Base-by-base conservation (phyloP, 306 rosid genomes). In the Astragalus membranaceus region DNA sequence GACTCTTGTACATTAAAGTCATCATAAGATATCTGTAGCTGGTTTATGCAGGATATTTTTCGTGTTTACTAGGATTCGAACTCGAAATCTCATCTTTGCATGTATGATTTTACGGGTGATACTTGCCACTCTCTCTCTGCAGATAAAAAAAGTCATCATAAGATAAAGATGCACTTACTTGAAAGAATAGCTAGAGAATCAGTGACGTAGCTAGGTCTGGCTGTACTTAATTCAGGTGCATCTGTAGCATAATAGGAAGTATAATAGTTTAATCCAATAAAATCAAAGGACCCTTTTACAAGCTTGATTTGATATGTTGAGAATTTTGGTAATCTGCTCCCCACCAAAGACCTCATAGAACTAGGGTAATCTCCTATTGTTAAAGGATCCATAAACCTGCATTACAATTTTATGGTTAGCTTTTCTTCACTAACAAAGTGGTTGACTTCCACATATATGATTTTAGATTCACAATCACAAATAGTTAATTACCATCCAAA, bases 181-280 rank as follows among this genome's bases (percentile, higher is more conserved):
- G 72, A 26, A 64, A 41, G 9, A 42, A 5, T 14, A 41, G 30
- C 37, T 2, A 29, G 78, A 50, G 71, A n/a, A 61, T 76, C 80
- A 0, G 76, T 76, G 41, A 26, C 8, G 39, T 13, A 60, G 65
- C 43, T 69, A 15, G 76, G 55, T 3, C 5, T 64, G 1, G 8
- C 59, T 7, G 51, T 4, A 29, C 42, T 51, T 37, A 64, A 33
- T 16, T 76, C 10, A 29, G 75, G 71, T 41, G 75, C 64, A 69
- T 76, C 1, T 2, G 70, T 16, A 41, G 75, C 75, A 69, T 60
- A 76, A 15, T 41, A 3, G 15, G 80, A 30, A n/a, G 76, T 32
- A 16, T 76, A 76, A n/a, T 68, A 76, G 71, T 76, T 76, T 51
- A 69, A 8, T 9, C 80, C 80, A 51, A 76, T 51, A 69, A 69